Evolutionary conservation across 1,284 basidiomycete species (phyloP), one percentile per base, ranked within the genome.

Genomic region (Neonothopanus nambi): DNA sequence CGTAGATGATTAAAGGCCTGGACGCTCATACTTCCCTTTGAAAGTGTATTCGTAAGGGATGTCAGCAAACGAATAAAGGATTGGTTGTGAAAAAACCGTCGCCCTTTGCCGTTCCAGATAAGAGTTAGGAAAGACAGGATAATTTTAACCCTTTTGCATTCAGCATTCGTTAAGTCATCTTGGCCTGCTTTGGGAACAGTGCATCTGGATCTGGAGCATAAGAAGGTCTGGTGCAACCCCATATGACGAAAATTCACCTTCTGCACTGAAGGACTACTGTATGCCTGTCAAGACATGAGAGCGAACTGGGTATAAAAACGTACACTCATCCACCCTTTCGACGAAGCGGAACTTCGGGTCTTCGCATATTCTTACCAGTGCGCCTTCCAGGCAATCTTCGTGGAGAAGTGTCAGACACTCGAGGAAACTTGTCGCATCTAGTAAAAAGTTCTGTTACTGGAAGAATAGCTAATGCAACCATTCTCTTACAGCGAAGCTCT

Each of bases 371-470:
- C 48, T 48, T 17, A 40, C 51, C 18, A 71, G 43, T n/a, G 63
- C 65, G 23, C 57, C 26, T 18, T 42, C 53, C 12, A 68, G 41
- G 2, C 54, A 53, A 11, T 45, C 52, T 17, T 55, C 39, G 21
- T 60, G 55, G 12, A 67, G 40, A 7, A 68, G 51, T 6, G 65
- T 63, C 11, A 71, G 52, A 13, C 60, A 67, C 59, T 78, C 76
- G 12, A 82, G 54, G 18, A 80, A 73, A 48, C 69, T 74, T 30
- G 71, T 81, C 82, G 51, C 13, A 36, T 30, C 33, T 20, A 24
- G 3, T 9, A 9, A 11, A 13, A 33, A 33, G 30, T 13, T 11
- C 3, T 8, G 30, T 33, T 13, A 33, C 30, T 9, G 30, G 13
- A 33, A 33, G 30, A 3, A n/a, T n/a, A n/a, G 4, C 9, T 2